A percentile compares a stretch with the other conserved stretches of the same genome.
phyloP scores from a whole-genome alignment of 2,329 filamentous ascomycete genomes.

The Corynespora cassiicola region DNA sequence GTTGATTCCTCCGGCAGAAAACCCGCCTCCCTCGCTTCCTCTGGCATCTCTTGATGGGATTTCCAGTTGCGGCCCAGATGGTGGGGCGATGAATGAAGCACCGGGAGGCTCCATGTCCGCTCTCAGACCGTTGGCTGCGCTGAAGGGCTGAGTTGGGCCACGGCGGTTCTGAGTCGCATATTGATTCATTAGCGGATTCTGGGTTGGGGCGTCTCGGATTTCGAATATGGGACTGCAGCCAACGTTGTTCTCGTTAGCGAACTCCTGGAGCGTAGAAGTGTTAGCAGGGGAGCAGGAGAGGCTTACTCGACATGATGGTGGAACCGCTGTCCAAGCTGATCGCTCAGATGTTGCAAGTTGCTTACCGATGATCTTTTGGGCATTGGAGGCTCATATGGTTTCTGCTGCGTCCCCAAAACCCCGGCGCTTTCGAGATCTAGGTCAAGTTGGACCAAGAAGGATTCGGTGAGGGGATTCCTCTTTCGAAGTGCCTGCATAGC shows the following conservation, averaged over 20 bases:
- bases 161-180: too few relatives aligned
- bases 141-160: constrained; percentile 29
- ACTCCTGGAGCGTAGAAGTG: constrained; percentile 14
- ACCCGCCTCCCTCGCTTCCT: constrained; percentile 10
- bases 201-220: constrained; percentile 39
- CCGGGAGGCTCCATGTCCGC: constrained; percentile 36
- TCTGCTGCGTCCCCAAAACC: constrained; percentile 48
- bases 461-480: constrained; percentile 90
- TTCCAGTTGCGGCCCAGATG: constrained; percentile 9
- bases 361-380: constrained; percentile 18
- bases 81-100: constrained; percentile 11
- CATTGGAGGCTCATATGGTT: constrained; percentile 52
- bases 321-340: background rate
- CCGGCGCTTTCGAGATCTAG: constrained; percentile 83
- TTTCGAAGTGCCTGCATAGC: constrained; percentile 90
- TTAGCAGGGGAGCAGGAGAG: constrained; percentile 13
- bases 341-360: constrained; percentile 2
- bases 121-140: constrained; percentile 22
- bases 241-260: constrained; percentile 23
- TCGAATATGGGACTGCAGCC: constrained; percentile 41
- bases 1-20: constrained; percentile 4
- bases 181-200: constrained; percentile 32
- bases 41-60: constrained; percentile 17
- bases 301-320: constrained; percentile 18
- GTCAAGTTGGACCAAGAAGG: constrained; percentile 91